A percentile compares a stretch with the other conserved stretches of the same genome.
phyloP scores from a whole-genome alignment of 1,284 basidiomycete genomes.

The Sphagnurus paluster region DNA sequence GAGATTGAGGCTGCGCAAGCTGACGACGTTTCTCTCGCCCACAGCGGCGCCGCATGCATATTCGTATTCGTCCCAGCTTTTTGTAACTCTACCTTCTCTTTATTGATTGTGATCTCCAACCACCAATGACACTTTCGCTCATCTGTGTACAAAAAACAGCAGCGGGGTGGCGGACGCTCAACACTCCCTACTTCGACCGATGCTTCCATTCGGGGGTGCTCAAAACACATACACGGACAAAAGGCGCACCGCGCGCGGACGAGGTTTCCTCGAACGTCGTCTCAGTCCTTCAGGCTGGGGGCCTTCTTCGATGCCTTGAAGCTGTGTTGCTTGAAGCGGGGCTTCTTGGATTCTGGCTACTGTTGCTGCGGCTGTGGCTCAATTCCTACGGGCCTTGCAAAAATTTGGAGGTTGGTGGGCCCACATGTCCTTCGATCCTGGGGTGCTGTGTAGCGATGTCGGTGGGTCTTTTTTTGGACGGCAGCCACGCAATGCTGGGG shows the following conservation, averaged over 20 bases:
- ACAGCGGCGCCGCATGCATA: no score
- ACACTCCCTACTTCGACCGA: slow-evolving; percentile 51
- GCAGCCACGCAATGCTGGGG: no score
- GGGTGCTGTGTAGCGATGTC: no score
- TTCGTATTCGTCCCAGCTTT: no score
- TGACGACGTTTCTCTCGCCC: no score
- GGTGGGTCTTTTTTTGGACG: no score
- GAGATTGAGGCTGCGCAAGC: no score
- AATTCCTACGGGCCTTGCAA: no score
- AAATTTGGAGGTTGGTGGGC: no score
- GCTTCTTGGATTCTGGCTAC: not conserved
- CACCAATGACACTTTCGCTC: not conserved
- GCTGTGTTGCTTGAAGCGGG: slow-evolving; percentile 56
- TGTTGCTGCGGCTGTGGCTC: not conserved
- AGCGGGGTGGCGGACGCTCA: slow-evolving; percentile 16
- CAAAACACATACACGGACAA: slow-evolving; percentile 39
- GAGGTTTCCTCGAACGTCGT: slow-evolving; percentile 58
- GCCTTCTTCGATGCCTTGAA: slow-evolving; percentile 78
- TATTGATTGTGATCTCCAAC: not conserved
- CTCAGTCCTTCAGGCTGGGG: slow-evolving; percentile 76
- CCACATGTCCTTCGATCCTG: no score
- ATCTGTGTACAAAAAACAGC: slow-evolving; percentile 1
- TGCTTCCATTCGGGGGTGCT: slow-evolving; percentile 66
- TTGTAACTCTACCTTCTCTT: no score
- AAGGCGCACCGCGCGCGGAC: slow-evolving; percentile 37